Base-by-base conservation (phyloP, 2,329 filamentous ascomycete genomes). In the Ascochyta clinopodiicola region DNA sequence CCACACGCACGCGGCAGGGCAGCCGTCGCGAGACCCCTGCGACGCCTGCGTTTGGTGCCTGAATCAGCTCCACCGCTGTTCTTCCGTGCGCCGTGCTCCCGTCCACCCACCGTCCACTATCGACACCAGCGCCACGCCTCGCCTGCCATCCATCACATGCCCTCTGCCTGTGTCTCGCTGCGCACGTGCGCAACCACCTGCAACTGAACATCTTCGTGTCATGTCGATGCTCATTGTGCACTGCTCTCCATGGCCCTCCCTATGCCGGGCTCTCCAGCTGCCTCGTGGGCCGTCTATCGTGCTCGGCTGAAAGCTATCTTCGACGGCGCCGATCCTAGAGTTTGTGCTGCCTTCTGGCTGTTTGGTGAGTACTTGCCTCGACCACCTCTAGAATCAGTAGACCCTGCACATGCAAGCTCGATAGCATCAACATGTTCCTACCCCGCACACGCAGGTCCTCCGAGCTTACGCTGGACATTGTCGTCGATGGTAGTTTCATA, bases 301-400 rank as follows among this genome's bases (percentile, higher is more conserved):
- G 86, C 88, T 24, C 86, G 90, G 32, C 69, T 95, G 24, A 79
- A 78, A 44, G 79, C 82, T 19, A 67, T 89, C 40, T 86, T 95
- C 52, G 82, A 82, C 27, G 88, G 88, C 54, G 84, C 87, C 43
- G 87, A 96, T 68, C 82, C 84, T 1, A 81, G 88, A 45, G 90
- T 96, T 15, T 82, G 91, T 51, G 71, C 87, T 45, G 91, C 94
- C 25, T 98, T 98, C 71, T 98, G 93, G 93, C 82, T 97, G 2
- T 96, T 98, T 71, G 94, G 94, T 97, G 22, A 44, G 48, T 40
- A 6, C 32, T 6, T 13, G 15, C 6, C 19, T 21, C 25, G 13
- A 10, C 17, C 15, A 17, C n/a, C 21, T 27, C 29, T 57, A 38
- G 22, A 17, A 17, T 17, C 17, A 17, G 17, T 17, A 17, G 17